Evolutionary conservation across 305 asterid genomes (phyloP).

Genomic region (Caryopteris hybrid): DNA sequence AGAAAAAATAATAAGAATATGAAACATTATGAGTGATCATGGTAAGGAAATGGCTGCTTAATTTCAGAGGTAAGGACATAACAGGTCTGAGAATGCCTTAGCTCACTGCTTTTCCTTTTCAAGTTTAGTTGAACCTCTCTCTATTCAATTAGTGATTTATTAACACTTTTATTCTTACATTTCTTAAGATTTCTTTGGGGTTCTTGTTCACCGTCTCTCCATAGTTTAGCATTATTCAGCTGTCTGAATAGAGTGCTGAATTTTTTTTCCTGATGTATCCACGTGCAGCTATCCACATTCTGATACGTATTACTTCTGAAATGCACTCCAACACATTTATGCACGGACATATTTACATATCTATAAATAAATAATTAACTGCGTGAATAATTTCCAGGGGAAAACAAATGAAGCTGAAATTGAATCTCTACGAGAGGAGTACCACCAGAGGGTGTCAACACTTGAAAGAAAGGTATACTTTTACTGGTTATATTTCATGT

Average conservation of each 20-base stretch:
- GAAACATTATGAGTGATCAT: neutral
- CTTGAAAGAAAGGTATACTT: constrained; percentile 83
- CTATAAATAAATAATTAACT: constrained; percentile 23
- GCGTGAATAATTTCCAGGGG: constrained; percentile 41
- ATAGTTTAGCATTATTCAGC: neutral
- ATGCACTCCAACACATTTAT: constrained; percentile 8
- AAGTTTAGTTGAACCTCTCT: neutral
- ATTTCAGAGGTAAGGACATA: neutral
- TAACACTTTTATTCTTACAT: neutral
- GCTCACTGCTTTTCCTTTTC: neutral
- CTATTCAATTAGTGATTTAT: neutral
- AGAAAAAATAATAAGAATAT: neutral
- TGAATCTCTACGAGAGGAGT: constrained; percentile 88
- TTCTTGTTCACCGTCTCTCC: neutral
- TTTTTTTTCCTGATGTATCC: neutral
- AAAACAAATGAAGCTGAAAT: constrained; percentile 75
- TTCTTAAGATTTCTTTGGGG: neutral
- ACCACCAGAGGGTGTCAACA: constrained; percentile 75
- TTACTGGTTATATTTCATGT: constrained; percentile 26
- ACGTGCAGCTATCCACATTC: constrained; percentile 2
- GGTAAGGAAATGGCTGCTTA: neutral
- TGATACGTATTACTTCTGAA: constrained; percentile 4
- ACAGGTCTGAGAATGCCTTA: neutral
- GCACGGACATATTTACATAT: constrained; percentile 9
- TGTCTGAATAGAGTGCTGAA: neutral